Evolutionary conservation across 306 rosid genomes (phyloP).

Genomic region (Medicago lupulina): DNA sequence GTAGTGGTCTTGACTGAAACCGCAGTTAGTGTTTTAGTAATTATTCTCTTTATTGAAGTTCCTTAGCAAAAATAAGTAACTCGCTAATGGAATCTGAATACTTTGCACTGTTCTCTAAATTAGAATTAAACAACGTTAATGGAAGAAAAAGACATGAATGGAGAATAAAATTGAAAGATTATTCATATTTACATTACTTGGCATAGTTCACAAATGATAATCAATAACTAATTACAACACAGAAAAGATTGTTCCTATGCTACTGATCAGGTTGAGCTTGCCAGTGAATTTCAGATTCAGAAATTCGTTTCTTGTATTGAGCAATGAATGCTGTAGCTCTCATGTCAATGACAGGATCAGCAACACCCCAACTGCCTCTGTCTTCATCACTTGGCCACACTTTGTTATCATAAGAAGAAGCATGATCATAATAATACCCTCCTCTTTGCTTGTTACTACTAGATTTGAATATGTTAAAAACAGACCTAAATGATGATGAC

Average conservation of each 20-base stretch:
- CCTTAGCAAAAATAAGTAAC: neutral
- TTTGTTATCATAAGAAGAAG: slow-evolving; percentile 40
- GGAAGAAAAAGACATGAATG: neutral
- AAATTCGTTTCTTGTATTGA: slow-evolving; percentile 10
- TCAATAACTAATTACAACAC: neutral
- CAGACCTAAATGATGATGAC: slow-evolving; percentile 52
- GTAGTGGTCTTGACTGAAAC: no score
- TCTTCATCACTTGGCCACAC: slow-evolving; percentile 82
- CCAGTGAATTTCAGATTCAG: neutral
- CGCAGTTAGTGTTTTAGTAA: no score
- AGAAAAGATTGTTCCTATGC: neutral
- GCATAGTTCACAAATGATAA: neutral
- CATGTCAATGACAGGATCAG: slow-evolving; percentile 69
- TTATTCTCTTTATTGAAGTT: no score
- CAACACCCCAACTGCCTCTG: slow-evolving; percentile 55
- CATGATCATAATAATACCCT: neutral
- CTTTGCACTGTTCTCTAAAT: neutral
- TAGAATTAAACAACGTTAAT: neutral
- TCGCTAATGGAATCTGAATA: neutral
- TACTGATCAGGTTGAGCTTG: slow-evolving; percentile 32
- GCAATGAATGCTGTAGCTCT: slow-evolving; percentile 51
- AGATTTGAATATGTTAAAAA: slow-evolving; percentile 65
- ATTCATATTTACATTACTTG: neutral
- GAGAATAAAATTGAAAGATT: neutral
- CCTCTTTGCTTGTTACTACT: slow-evolving; percentile 34